phyloP scores from a whole-genome alignment of 257 asterid species.

The Rehmannia glutinosa region DNA sequence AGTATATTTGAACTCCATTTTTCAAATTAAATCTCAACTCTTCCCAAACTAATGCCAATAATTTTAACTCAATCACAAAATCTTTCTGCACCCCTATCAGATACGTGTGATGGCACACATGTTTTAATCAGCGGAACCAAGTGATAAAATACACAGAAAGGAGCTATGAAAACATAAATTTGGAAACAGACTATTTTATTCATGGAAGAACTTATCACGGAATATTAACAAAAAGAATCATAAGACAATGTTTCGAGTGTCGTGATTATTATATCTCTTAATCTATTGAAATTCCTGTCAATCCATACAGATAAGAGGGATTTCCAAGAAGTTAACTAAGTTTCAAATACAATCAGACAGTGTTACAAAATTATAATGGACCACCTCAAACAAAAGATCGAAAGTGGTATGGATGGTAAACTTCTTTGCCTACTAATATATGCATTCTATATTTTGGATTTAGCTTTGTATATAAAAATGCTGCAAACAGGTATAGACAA shows the following conservation, averaged over 20 bases:
- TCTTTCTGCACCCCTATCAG: constrained; percentile 3
- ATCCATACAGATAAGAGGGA: constrained; percentile 1
- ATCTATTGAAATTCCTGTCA: neutral
- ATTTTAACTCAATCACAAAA: constrained; percentile 4
- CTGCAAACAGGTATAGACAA: constrained; percentile 19
- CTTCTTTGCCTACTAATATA: neutral
- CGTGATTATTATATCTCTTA: neutral
- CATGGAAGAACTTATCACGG: neutral
- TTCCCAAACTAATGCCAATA: constrained; percentile 7
- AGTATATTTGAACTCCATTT: neutral
- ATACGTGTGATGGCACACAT: neutral
- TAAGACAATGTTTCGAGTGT: neutral
- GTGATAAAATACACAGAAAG: constrained; percentile 4
- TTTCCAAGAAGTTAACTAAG: neutral
- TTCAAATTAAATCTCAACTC: neutral
- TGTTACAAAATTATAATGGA: neutral
- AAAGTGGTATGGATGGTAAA: neutral
- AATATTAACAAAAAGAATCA: neutral
- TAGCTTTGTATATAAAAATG: neutral
- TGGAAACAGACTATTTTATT: neutral
- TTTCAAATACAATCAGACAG: neutral
- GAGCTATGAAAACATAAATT: neutral
- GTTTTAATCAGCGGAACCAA: constrained; percentile 2
- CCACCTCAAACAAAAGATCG: neutral
- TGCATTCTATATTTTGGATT: neutral